These are phyloP conservation scores for Biscutella laevigata DNA, from an alignment of 441 rosid species.

Conservation along the genomic window DNA sequence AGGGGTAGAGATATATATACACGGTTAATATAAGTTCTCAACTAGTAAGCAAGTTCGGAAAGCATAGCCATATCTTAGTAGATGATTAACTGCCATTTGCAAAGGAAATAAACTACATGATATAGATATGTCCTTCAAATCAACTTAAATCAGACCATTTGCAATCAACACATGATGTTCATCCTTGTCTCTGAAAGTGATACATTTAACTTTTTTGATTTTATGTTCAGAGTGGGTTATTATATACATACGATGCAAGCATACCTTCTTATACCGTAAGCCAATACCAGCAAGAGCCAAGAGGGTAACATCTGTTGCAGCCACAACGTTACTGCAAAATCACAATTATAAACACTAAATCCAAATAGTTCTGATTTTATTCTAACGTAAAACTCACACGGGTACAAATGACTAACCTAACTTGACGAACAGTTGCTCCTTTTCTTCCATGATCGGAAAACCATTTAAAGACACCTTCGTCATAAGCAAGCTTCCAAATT, in stretches of 20 bases:
- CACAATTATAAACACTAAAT: slow-evolving; percentile 16
- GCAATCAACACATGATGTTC: slow-evolving; percentile 1
- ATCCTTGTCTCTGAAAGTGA: slow-evolving; percentile 1
- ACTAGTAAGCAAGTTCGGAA: slow-evolving; percentile 1
- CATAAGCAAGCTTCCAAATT: slow-evolving; percentile 91
- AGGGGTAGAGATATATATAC: not conserved
- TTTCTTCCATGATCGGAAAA: slow-evolving; percentile 71
- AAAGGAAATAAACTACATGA: not conserved
- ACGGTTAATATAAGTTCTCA: not conserved
- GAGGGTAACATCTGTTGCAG: slow-evolving; percentile 85
- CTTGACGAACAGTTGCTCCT: slow-evolving; percentile 93
- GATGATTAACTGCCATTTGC: not conserved
- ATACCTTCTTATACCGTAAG: slow-evolving; percentile 61
- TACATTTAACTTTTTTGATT: not conserved
- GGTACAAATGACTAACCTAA: slow-evolving; percentile 51
- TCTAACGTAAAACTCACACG: slow-evolving; percentile 1
- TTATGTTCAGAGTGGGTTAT: not conserved
- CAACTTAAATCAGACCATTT: slow-evolving; percentile 7
- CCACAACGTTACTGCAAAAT: slow-evolving; percentile 79
- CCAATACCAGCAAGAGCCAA: slow-evolving; percentile 92
- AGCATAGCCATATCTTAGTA: not conserved
- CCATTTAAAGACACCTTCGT: slow-evolving; percentile 82
- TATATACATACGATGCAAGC: slow-evolving; percentile 7
- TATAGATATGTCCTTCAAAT: not conserved
- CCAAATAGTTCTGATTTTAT: slow-evolving; percentile 12